These are phyloP conservation scores for Neospora caninum DNA, from an alignment of 169 alveolate species.

Conservation along the genomic window DNA sequence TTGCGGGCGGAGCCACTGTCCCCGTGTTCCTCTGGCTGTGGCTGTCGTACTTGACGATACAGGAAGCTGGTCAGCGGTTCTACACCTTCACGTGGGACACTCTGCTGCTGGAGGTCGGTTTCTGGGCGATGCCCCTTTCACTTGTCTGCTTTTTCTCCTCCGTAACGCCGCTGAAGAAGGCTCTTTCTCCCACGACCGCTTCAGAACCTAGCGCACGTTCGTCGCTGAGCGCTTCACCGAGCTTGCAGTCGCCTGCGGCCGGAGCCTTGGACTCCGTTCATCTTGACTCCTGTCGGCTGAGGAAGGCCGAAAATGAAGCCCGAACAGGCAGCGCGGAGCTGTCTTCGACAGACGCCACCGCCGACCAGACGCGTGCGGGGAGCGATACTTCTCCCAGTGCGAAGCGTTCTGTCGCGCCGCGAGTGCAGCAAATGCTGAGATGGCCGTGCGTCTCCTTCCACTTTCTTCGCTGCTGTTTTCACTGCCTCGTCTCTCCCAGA, in stretches of 20 bases:
- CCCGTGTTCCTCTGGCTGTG: constrained; percentile 40
- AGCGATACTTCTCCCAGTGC: no score
- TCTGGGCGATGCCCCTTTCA: constrained; percentile 46
- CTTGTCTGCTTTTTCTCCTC: constrained; percentile 19
- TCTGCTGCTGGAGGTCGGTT: constrained; percentile 67
- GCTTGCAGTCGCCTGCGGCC: no score
- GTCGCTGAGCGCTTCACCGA: no score
- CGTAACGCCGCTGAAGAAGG: no score
- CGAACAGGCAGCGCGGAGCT: no score
- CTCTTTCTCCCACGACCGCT: no score
- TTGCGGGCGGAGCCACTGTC: constrained; percentile 38
- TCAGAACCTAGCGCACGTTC: no score
- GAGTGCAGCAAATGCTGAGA: background rate
- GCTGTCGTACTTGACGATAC: constrained; percentile 33
- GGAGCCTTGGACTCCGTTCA: no score
- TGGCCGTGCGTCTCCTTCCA: background rate
- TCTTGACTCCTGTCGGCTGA: no score
- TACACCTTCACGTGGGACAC: constrained; percentile 66
- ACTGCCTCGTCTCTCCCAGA: background rate
- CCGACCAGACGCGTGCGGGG: no score
- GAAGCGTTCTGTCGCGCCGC: background rate
- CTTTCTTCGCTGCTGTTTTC: background rate
- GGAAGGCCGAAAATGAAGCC: no score
- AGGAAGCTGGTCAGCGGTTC: constrained; percentile 58
- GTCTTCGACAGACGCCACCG: no score